Base-by-base conservation (phyloP, 2,329 filamentous ascomycete species). In the Colletotrichum scovillei region DNA sequence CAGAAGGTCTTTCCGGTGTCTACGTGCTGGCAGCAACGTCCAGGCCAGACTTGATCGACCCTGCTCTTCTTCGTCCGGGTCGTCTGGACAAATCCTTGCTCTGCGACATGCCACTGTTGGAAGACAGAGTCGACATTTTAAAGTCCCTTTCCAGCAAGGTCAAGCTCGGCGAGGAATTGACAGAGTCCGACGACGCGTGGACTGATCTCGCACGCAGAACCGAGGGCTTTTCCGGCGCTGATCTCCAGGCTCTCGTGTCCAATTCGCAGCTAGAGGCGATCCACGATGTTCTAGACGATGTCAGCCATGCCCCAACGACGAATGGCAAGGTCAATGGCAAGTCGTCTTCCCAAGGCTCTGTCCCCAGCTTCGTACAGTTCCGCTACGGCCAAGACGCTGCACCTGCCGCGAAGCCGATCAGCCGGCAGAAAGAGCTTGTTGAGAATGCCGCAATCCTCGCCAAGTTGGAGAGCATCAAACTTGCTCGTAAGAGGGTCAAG, bases 261-360 rank as follows among this genome's bases (percentile, higher is more conserved):
- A 99, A 99, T 77, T 95, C 97, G 0, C 97, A 99, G 81, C 89
- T 99, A 6, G 96, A 98, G 84, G 97, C 97, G 32, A 98, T 99
- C 76, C 97, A 99, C 80, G 95, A 98, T 77, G 92, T 97, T 2
- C 89, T 99, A 0, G 92, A 91, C 67, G 90, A 92, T 78, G 86
- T 76, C 77, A 30, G 79, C 78, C 22, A 78, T 75, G 35, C 62
- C 63, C 42, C 81, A 80, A 58, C 80, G 12, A 79, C 81, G n/a
- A 81, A 79, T 75, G 81, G 82, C 64, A 80, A 76, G 83, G 80
- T 71, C 81, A 79, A 77, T 76, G 75, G 72, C 71, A 74, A 73
- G 38, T 30, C 52, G 3, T 30, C 49, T 64, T 76, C 69, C 76
- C 78, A 64, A 19, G 78, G 77, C 60, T 78, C 80, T 53, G 79